These are phyloP conservation scores for Candida easanensis DNA, from an alignment of 805 yeast genomes.

Conservation along the genomic window DNA sequence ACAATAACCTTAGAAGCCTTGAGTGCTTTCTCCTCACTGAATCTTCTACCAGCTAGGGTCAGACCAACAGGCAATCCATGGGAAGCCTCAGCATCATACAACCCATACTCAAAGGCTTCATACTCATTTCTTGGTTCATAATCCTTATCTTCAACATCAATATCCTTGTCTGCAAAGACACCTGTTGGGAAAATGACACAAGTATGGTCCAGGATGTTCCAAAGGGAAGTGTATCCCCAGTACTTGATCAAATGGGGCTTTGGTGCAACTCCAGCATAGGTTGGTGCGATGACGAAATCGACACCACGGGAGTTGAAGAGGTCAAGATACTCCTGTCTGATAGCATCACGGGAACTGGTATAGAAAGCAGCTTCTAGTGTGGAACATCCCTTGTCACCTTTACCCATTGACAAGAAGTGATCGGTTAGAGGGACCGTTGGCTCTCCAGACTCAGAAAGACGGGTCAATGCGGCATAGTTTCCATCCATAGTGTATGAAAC, in stretches of 20 bases:
- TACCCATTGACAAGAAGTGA: slow-evolving; percentile 57
- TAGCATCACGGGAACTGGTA: slow-evolving; percentile 52
- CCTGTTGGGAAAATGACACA: slow-evolving; percentile 60
- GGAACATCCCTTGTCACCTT: slow-evolving; percentile 46
- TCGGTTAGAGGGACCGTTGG: slow-evolving; percentile 65
- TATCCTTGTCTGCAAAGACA: slow-evolving; percentile 32
- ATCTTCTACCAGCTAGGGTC: slow-evolving; percentile 48
- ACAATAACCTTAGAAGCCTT: slow-evolving; percentile 6
- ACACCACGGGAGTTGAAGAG: slow-evolving; percentile 50
- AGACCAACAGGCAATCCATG: slow-evolving; percentile 54
- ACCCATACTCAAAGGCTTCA: slow-evolving; percentile 32
- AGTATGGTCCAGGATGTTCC: slow-evolving; percentile 71
- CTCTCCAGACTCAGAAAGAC: slow-evolving; percentile 62
- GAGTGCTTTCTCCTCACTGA: slow-evolving; percentile 42
- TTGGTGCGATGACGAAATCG: slow-evolving; percentile 67
- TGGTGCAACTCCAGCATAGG: slow-evolving; percentile 71
- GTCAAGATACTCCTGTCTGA: slow-evolving; percentile 55
- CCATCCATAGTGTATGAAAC: slow-evolving; percentile 65
- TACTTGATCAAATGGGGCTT: slow-evolving; percentile 57
- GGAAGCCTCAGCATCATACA: slow-evolving; percentile 39
- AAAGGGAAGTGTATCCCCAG: slow-evolving; percentile 80
- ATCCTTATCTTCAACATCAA: slow-evolving; percentile 44
- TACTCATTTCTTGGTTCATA: slow-evolving; percentile 16
- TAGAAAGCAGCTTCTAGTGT: slow-evolving; percentile 55
- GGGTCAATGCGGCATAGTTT: slow-evolving; percentile 49